Conservation (phyloP, 495 filamentous ascomycete species). For the Hypoxylon trugodes region DNA sequence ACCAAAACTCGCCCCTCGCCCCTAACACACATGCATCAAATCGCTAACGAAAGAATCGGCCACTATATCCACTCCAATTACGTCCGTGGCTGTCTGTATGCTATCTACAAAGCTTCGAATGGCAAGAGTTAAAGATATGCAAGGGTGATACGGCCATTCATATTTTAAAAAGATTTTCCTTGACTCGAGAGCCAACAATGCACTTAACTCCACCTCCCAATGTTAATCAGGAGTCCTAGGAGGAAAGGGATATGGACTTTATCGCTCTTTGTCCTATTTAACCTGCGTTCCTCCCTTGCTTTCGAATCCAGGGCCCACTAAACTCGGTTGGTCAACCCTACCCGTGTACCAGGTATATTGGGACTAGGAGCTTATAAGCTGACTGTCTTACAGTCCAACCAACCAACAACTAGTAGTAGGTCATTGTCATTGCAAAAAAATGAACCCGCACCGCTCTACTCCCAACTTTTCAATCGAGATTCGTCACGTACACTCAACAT, state of each 20-base stretch:
- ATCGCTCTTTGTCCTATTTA: neutral
- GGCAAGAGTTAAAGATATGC: slow-evolving; percentile 57
- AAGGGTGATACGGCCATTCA: slow-evolving; percentile 53
- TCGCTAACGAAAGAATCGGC: slow-evolving; percentile 63
- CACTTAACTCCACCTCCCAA: too few relatives aligned
- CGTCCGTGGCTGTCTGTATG: slow-evolving; percentile 51
- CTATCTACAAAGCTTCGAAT: slow-evolving; percentile 49
- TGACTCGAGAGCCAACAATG: slow-evolving; percentile 55
- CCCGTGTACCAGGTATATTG: neutral
- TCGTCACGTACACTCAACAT: slow-evolving; percentile 1
- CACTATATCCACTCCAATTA: slow-evolving; percentile 60
- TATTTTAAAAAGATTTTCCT: slow-evolving; percentile 50
- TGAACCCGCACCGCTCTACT: neutral
- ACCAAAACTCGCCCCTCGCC: slow-evolving; percentile 58
- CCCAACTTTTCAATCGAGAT: slow-evolving; percentile 6
- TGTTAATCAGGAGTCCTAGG: too few relatives aligned
- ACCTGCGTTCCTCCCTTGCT: neutral
- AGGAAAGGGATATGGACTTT: too few relatives aligned
- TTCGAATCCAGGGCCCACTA: neutral
- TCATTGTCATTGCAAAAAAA: too few relatives aligned
- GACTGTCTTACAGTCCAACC: neutral
- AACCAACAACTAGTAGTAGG: too few relatives aligned
- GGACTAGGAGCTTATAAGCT: neutral
- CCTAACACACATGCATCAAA: slow-evolving; percentile 54
- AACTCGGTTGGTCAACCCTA: neutral